Evolutionary conservation across 768 basidiomycete genomes (phyloP).

Genomic region (Tricholoma sp.): DNA sequence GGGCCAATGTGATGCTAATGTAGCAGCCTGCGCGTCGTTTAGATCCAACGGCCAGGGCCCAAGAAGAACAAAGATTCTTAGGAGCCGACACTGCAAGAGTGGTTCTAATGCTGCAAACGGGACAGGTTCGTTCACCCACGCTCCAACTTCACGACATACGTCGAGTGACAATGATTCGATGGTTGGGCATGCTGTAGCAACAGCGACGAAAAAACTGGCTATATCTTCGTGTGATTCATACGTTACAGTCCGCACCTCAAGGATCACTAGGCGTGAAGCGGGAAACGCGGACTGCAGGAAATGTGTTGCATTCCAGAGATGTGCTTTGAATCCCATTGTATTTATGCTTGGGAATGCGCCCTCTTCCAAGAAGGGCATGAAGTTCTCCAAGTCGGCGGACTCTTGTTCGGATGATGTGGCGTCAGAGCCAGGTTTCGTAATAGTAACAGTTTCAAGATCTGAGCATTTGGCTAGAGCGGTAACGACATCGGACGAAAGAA

Average conservation of each 20-base stretch:
- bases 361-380: constrained; percentile 7
- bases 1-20: constrained; percentile 2
- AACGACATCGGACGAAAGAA: constrained; percentile 8
- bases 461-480: constrained; percentile 9
- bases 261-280: constrained; percentile 1
- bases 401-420: not conserved
- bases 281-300: constrained; percentile 8
- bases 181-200: constrained; percentile 6
- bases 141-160: not conserved
- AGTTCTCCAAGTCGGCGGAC: constrained; percentile 6
- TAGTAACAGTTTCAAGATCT: constrained; percentile 1
- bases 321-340: constrained; percentile 7
- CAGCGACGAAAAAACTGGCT: constrained; percentile 1
- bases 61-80: constrained; percentile 1
- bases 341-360: constrained; percentile 7
- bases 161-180: constrained; percentile 3
- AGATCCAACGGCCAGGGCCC: constrained; percentile 6
- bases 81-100: constrained; percentile 4
- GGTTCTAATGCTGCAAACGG: constrained; percentile 6
- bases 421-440: not conserved
- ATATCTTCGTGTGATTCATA: constrained; percentile 2
- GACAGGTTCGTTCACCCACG: not conserved
- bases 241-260: constrained; percentile 4
- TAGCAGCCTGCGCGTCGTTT: constrained; percentile 2
- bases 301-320: constrained; percentile 6